Evolutionary conservation across 495 filamentous ascomycete species (phyloP).

Genomic region (Lepidopterella palustris): DNA sequence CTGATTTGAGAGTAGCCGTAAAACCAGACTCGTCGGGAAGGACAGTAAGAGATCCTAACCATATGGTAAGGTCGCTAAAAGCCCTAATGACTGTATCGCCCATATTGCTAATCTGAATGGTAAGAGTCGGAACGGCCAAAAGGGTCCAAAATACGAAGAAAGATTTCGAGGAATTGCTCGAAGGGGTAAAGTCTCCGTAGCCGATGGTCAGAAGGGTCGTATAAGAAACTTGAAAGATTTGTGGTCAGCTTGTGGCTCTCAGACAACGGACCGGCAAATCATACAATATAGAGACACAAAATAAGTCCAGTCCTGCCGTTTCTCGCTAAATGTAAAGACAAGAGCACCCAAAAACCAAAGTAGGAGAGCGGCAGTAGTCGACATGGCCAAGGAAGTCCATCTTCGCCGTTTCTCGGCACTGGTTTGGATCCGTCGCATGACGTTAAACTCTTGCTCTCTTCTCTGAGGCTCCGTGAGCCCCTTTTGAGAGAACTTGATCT

Average conservation of each 20-base stretch:
- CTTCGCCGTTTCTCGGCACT: slow-evolving; percentile 48
- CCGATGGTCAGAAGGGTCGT: slow-evolving; percentile 76
- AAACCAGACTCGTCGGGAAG: slow-evolving; percentile 60
- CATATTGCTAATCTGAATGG: slow-evolving; percentile 78
- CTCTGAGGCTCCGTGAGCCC: slow-evolving; percentile 48
- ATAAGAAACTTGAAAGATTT: too few relatives aligned
- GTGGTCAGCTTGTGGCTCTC: too few relatives aligned
- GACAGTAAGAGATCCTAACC: slow-evolving; percentile 66
- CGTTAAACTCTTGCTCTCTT: slow-evolving; percentile 65
- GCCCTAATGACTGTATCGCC: slow-evolving; percentile 69
- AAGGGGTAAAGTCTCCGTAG: slow-evolving; percentile 69
- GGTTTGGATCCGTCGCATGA: slow-evolving; percentile 75
- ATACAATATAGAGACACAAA: slow-evolving; percentile 75
- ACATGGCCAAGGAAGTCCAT: slow-evolving; percentile 62
- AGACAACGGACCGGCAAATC: too few relatives aligned
- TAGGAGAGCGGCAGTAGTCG: slow-evolving; percentile 55
- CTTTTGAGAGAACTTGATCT: slow-evolving; percentile 31
- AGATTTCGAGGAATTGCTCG: slow-evolving; percentile 63
- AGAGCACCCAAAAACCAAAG: slow-evolving; percentile 76
- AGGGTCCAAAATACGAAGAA: slow-evolving; percentile 92
- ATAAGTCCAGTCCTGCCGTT: slow-evolving; percentile 63
- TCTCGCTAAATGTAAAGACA: slow-evolving; percentile 58
- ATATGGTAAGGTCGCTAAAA: slow-evolving; percentile 62
- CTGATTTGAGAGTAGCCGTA: slow-evolving; percentile 12
- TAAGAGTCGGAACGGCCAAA: slow-evolving; percentile 73